These are phyloP conservation scores for Phialophora expanda DNA, from an alignment of 2,329 filamentous ascomycete genomes.

Conservation along the genomic window DNA sequence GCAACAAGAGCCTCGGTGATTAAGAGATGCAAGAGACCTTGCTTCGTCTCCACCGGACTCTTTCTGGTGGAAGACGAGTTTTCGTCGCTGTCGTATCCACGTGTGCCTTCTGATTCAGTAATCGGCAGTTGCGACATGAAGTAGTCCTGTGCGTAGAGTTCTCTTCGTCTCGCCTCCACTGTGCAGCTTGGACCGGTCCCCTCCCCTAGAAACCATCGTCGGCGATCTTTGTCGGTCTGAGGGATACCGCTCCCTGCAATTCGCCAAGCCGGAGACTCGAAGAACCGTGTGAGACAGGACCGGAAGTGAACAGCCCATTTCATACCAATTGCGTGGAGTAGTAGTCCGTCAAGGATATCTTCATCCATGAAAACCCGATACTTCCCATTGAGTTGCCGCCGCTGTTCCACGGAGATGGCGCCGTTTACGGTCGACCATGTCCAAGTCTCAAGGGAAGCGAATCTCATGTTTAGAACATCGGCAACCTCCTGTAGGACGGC, in stretches of 20 bases:
- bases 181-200: slow-evolving; percentile 29
- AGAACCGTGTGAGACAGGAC: slow-evolving; percentile 46
- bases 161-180: slow-evolving; percentile 45
- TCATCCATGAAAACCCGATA: slow-evolving; percentile 66
- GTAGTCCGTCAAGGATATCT: slow-evolving; percentile 61
- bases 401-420: slow-evolving; percentile 54
- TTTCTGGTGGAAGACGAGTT: slow-evolving; percentile 40
- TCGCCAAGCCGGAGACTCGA: slow-evolving; percentile 51
- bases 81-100: slow-evolving; percentile 49
- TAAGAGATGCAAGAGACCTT: slow-evolving; percentile 62
- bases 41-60: slow-evolving; percentile 57
- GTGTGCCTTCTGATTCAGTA: slow-evolving; percentile 46
- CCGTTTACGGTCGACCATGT: slow-evolving; percentile 51
- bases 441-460: slow-evolving; percentile 59
- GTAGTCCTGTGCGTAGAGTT: slow-evolving; percentile 53
- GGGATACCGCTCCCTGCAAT: slow-evolving; percentile 44
- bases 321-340: slow-evolving; percentile 61
- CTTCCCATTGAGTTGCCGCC: slow-evolving; percentile 61
- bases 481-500: slow-evolving; percentile 59
- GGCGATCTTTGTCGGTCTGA: slow-evolving; percentile 50
- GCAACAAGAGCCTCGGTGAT: slow-evolving; percentile 62
- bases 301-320: slow-evolving; percentile 59
- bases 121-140: slow-evolving; percentile 63
- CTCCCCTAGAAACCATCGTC: slow-evolving; percentile 52
- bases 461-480: slow-evolving; percentile 63